A percentile compares a stretch with the other conserved stretches of the same genome.
Conservation (phyloP, 202 grass and related monocot genomes). For the Digitaria exilis region DNA sequence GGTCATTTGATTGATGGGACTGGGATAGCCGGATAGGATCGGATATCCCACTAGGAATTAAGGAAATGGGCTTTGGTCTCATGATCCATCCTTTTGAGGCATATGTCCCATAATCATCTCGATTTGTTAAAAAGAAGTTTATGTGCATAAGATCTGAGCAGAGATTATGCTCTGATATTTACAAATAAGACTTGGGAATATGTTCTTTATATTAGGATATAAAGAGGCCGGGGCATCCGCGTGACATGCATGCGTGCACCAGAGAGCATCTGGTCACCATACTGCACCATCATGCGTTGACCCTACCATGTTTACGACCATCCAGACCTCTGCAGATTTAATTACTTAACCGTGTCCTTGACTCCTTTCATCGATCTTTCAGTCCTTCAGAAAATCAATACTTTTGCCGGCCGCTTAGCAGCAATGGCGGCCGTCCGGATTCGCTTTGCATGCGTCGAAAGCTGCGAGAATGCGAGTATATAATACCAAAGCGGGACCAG, state of each 20-base stretch:
- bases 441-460: not conserved
- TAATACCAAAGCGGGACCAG: too few species aligned
- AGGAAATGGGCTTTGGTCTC: not conserved
- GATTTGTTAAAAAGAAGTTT: not conserved
- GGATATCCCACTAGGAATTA: not conserved
- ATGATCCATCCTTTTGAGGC: not conserved
- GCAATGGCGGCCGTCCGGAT: not conserved
- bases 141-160: not conserved
- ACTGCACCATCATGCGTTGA: slow-evolving; percentile 23
- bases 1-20: not conserved
- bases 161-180: not conserved
- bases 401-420: not conserved
- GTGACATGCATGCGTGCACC: not conserved
- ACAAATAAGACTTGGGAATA: not conserved
- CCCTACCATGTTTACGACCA: slow-evolving; percentile 44
- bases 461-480: not conserved
- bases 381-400: too few species aligned
- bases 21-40: too few species aligned
- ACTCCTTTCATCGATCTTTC: not conserved
- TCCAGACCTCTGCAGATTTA: not conserved
- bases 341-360: not conserved
- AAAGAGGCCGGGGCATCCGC: not conserved
- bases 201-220: not conserved
- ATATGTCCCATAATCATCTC: not conserved
- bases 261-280: slow-evolving; percentile 6